phyloP scores from a whole-genome alignment of 305 asterid genomes.

The Rubia occidens region DNA sequence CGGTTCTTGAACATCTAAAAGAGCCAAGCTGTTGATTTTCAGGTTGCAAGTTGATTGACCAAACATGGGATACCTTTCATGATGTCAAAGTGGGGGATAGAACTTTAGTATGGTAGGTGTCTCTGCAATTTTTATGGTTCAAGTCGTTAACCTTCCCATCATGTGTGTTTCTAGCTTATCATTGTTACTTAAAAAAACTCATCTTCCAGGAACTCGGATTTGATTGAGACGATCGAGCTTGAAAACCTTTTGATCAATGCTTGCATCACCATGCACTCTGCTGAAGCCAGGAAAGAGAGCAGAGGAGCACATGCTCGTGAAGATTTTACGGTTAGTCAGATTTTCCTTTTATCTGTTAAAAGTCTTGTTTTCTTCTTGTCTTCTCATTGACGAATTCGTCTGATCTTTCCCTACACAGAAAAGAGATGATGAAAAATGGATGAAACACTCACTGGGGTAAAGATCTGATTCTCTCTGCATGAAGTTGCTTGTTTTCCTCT shows the following conservation, averaged over 20 bases:
- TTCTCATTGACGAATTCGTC: constrained; percentile 15
- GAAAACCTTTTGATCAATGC: constrained; percentile 94
- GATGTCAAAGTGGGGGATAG: constrained; percentile 82
- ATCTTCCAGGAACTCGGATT: constrained; percentile 75
- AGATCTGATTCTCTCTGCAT: constrained; percentile 11
- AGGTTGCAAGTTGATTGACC: constrained; percentile 89
- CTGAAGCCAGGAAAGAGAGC: constrained; percentile 98
- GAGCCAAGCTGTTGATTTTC: constrained; percentile 9
- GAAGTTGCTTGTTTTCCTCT: not conserved
- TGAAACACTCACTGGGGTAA: constrained; percentile 88
- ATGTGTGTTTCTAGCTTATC: constrained; percentile 12
- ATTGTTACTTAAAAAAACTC: not conserved
- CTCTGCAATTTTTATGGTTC: constrained; percentile 7
- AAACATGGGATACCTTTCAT: constrained; percentile 85
- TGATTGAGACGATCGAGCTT: constrained; percentile 86
- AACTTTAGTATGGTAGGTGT: constrained; percentile 75
- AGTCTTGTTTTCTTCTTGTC: constrained; percentile 7
- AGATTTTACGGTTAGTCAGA: constrained; percentile 74
- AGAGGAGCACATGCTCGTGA: constrained; percentile 99
- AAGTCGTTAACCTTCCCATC: constrained; percentile 6
- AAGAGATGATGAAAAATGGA: constrained; percentile 87
- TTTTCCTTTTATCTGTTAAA: not conserved
- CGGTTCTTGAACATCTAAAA: not conserved
- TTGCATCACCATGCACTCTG: constrained; percentile 94
- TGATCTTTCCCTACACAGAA: constrained; percentile 39